Conservation (phyloP, 2,329 filamentous ascomycete species). For the Pyrenophora graminea region DNA sequence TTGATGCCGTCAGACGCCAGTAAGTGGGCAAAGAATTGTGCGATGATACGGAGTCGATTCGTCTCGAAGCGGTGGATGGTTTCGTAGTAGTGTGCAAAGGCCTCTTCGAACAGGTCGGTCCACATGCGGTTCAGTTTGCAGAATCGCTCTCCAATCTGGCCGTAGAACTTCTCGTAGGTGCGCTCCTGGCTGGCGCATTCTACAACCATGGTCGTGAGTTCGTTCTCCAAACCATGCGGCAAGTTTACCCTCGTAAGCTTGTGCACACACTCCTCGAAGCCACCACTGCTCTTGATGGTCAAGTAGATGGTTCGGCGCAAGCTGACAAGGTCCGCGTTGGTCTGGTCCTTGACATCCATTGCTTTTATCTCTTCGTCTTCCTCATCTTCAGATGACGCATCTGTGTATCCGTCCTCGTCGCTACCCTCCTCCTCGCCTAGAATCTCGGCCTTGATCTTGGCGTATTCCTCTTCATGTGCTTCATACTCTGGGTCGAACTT, state of each 20-base stretch:
- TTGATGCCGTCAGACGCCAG: constrained; percentile 85
- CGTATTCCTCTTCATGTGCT: constrained; percentile 87
- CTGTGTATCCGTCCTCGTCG: constrained; percentile 71
- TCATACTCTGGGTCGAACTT: constrained; percentile 91
- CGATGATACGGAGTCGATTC: constrained; percentile 91
- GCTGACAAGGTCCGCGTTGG: constrained; percentile 93
- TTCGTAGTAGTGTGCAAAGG: constrained; percentile 92
- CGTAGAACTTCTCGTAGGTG: constrained; percentile 97
- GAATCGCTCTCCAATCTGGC: constrained; percentile 90
- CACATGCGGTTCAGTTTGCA: constrained; percentile 94
- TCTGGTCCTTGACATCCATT: constrained; percentile 96
- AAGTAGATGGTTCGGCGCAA: constrained; percentile 93
- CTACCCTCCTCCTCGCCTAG: constrained; percentile 73
- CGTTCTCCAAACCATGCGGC: constrained; percentile 81
- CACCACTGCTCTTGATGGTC: constrained; percentile 94
- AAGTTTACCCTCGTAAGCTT: constrained; percentile 90
- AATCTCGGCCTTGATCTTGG: constrained; percentile 89
- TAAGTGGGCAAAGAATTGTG: constrained; percentile 90
- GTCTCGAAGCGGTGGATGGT: constrained; percentile 98
- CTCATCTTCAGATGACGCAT: constrained; percentile 69
- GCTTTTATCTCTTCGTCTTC: constrained; percentile 78
- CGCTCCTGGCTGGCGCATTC: constrained; percentile 96
- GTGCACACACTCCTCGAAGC: constrained; percentile 95
- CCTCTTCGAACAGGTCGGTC: constrained; percentile 88
- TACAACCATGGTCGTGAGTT: constrained; percentile 94